Conservation (phyloP, 2,329 filamentous ascomycete species). For the Colletotrichum magnum region DNA sequence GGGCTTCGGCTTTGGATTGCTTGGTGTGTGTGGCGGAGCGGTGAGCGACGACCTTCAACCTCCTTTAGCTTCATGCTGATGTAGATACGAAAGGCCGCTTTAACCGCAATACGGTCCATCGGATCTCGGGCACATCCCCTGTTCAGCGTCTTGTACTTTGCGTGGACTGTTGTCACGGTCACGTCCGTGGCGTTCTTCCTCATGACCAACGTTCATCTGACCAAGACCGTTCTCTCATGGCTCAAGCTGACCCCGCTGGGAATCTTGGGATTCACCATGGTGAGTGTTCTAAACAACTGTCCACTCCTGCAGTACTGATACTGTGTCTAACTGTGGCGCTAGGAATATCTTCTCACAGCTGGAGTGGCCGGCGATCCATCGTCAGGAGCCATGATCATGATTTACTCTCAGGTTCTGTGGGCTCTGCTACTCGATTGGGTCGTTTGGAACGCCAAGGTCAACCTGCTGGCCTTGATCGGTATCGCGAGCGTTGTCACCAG, state of each 20-base stretch:
- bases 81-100: not conserved
- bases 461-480: constrained; percentile 20
- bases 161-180: constrained; percentile 24
- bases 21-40: constrained; percentile 26
- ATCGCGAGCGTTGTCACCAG: constrained; percentile 27
- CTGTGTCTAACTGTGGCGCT: not conserved
- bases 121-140: constrained; percentile 20
- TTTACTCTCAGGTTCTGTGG: constrained; percentile 33
- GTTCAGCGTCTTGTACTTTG: constrained; percentile 27
- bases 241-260: constrained; percentile 29
- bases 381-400: constrained; percentile 25
- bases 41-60: not conserved
- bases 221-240: constrained; percentile 16
- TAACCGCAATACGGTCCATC: constrained; percentile 30
- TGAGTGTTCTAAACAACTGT: not conserved
- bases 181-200: constrained; percentile 13
- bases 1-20: constrained; percentile 28
- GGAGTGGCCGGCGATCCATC: constrained; percentile 28
- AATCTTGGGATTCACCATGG: constrained; percentile 32
- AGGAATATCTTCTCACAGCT: constrained; percentile 30
- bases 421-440: constrained; percentile 25
- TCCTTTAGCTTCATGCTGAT: no score
- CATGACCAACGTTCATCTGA: constrained; percentile 19
- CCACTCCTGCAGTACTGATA: not conserved
- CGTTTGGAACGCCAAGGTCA: constrained; percentile 10